Percentiles rank a stretch among this genome's conserved stretches.
Conservation (phyloP, 2,329 filamentous ascomycete species). For the Apiospora aurea region DNA sequence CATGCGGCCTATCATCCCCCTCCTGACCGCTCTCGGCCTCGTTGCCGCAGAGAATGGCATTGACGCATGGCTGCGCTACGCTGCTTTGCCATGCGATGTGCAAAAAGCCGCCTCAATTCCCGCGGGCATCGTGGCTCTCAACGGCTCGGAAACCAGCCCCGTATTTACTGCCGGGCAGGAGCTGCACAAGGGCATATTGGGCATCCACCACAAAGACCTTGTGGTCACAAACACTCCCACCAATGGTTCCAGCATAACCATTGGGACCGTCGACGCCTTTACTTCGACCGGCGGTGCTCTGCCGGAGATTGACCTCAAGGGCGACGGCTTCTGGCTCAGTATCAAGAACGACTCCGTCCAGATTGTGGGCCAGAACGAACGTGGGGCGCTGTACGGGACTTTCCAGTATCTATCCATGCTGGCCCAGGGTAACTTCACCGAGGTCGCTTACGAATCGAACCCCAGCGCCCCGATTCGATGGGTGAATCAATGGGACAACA, state of each 20-base stretch:
- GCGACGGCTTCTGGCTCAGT: conserved; percentile 69
- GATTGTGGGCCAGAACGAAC: conserved; percentile 71
- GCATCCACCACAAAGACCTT: conserved; percentile 61
- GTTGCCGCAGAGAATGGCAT: conserved; percentile 54
- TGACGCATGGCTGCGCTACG: conserved; percentile 61
- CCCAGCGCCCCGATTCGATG: conserved; percentile 63
- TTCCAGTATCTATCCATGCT: conserved; percentile 73
- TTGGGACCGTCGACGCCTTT: conserved; percentile 57
- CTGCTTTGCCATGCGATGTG: conserved; percentile 50
- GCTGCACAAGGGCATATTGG: conserved; percentile 61
- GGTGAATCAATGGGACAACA: conserved; percentile 78
- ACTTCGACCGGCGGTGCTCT: conserved; percentile 43
- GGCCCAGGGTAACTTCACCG: conserved; percentile 47
- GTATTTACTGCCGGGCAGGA: conserved; percentile 67
- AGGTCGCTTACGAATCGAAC: conserved; percentile 60
- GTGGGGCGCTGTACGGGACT: conserved; percentile 72
- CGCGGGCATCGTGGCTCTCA: conserved; percentile 58
- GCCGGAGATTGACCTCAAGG: conserved; percentile 46
- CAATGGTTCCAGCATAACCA: conserved; percentile 47
- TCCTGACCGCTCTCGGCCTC: conserved; percentile 33
- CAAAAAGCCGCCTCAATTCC: conserved; percentile 51
- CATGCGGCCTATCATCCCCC: conserved; percentile 18
- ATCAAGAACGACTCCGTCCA: conserved; percentile 54
- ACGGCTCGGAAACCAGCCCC: conserved; percentile 60
- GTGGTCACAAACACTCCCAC: conserved; percentile 36